Conservation (phyloP, 306 rosid genomes). For the Dalbergia cochinchinensis region DNA sequence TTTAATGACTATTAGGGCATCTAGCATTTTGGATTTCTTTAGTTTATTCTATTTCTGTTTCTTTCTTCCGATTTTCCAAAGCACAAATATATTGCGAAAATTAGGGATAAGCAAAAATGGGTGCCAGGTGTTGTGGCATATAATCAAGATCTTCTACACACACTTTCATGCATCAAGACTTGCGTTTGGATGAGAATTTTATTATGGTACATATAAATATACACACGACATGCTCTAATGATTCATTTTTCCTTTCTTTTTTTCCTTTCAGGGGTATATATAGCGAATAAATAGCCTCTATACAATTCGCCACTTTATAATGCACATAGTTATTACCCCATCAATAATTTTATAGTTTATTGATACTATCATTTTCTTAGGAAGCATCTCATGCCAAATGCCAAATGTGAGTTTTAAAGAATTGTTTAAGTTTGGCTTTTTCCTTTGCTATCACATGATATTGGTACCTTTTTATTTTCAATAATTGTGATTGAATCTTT, state of each 20-base stretch:
- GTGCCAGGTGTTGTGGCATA: slow-evolving; percentile 35
- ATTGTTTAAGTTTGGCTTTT: too few species aligned
- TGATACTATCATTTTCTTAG: too few species aligned
- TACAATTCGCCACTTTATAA: too few species aligned
- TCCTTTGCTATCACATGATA: too few species aligned
- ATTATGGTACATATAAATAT: too few species aligned
- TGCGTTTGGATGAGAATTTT: neutral
- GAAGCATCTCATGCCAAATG: neutral
- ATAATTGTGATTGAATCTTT: too few species aligned
- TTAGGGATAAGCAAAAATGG: slow-evolving; percentile 34
- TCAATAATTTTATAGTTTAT: neutral
- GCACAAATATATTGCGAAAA: neutral
- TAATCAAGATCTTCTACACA: slow-evolving; percentile 16
- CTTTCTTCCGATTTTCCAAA: slow-evolving; percentile 8
- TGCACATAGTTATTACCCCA: too few species aligned
- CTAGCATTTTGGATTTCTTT: slow-evolving; percentile 50
- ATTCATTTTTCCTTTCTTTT: too few species aligned
- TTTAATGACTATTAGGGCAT: slow-evolving; percentile 41
- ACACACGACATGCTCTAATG: neutral
- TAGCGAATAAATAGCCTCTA: neutral
- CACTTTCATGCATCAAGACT: neutral
- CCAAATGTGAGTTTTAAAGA: neutral
- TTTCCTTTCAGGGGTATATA: neutral
- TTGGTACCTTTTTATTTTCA: too few species aligned
- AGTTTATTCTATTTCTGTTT: slow-evolving; percentile 46